Conservation (phyloP, 352 stramenopile genomes). For the Pythium guiyangense region DNA sequence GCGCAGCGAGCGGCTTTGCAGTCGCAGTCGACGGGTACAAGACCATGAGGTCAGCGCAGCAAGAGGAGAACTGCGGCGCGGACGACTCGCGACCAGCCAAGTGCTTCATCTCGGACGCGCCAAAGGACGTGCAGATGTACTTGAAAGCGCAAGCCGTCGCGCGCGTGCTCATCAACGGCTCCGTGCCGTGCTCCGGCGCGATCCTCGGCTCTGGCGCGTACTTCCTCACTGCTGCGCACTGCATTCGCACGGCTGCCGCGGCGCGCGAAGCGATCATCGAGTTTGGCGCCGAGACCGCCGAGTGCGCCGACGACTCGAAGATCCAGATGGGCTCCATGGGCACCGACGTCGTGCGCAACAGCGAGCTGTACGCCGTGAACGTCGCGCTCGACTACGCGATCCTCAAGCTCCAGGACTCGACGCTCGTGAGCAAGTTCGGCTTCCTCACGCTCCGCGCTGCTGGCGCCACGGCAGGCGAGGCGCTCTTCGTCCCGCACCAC, state of each 20-base stretch:
- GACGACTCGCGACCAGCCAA: conserved; percentile 22
- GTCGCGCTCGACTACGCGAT: conserved; percentile 22
- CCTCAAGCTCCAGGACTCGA: conserved; percentile 15
- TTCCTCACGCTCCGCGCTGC: conserved; percentile 14
- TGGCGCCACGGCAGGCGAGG: conserved; percentile 10
- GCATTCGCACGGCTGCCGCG: conserved; percentile 14
- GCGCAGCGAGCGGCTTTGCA: conserved; percentile 3
- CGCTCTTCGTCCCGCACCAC: conserved; percentile 24
- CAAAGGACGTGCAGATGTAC: conserved; percentile 14
- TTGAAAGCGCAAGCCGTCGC: conserved; percentile 18
- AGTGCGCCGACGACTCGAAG: conserved; percentile 17
- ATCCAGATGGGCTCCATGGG: conserved; percentile 17
- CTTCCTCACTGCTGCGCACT: conserved; percentile 28
- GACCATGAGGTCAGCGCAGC: conserved; percentile 1
- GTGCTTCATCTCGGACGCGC: conserved; percentile 16
- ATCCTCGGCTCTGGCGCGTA: conserved; percentile 15
- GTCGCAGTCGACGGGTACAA: conserved; percentile 17
- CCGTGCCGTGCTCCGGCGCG: conserved; percentile 18
- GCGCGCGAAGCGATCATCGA: conserved; percentile 15
- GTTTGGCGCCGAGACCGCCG: conserved; percentile 20
- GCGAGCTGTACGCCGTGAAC: conserved; percentile 19
- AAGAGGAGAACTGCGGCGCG: conserved; percentile 15
- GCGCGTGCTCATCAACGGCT: conserved; percentile 23
- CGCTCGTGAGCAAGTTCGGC: conserved; percentile 16
- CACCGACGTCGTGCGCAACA: conserved; percentile 16